These are phyloP conservation scores for Ascochyta pisi DNA, from an alignment of 2,329 filamentous ascomycete genomes.

Conservation along the genomic window DNA sequence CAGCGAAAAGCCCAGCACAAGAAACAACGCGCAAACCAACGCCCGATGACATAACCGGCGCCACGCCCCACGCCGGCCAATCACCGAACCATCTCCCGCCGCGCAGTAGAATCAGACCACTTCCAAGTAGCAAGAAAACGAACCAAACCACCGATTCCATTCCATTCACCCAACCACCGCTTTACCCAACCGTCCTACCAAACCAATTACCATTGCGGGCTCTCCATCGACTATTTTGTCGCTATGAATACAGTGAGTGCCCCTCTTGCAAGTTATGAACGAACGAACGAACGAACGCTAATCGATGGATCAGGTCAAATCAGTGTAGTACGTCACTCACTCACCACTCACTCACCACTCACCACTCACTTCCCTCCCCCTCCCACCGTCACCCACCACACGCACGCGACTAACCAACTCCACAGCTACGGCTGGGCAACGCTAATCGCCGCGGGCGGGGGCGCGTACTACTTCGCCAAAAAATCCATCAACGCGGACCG, in stretches of 20 bases:
- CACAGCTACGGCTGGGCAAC: slow-evolving; percentile 88
- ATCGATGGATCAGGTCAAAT: slow-evolving; percentile 59
- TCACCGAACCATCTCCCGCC: slow-evolving; percentile 24
- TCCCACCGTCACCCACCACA: not conserved
- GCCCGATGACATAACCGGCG: too few species aligned
- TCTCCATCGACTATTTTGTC: not conserved
- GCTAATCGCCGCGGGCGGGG: slow-evolving; percentile 82
- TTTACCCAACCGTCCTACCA: not conserved
- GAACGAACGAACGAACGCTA: not conserved
- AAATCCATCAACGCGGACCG: slow-evolving; percentile 91
- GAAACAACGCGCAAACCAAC: too few species aligned
- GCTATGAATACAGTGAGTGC: slow-evolving; percentile 62
- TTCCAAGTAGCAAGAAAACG: slow-evolving; percentile 33
- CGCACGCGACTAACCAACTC: too few species aligned
- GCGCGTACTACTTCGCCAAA: slow-evolving; percentile 96
- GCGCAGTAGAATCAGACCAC: slow-evolving; percentile 39
- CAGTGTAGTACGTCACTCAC: slow-evolving; percentile 60
- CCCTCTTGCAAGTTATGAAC: not conserved
- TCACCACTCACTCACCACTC: not conserved
- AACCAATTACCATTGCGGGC: too few species aligned
- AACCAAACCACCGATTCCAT: not conserved
- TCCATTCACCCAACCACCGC: not conserved
- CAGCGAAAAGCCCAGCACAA: too few species aligned
- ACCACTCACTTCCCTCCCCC: not conserved
- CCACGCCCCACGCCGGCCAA: not conserved